Evolutionary conservation across 768 basidiomycete species (phyloP), one percentile per base, ranked within the genome.

Genomic region (Pleurotus giganteus): DNA sequence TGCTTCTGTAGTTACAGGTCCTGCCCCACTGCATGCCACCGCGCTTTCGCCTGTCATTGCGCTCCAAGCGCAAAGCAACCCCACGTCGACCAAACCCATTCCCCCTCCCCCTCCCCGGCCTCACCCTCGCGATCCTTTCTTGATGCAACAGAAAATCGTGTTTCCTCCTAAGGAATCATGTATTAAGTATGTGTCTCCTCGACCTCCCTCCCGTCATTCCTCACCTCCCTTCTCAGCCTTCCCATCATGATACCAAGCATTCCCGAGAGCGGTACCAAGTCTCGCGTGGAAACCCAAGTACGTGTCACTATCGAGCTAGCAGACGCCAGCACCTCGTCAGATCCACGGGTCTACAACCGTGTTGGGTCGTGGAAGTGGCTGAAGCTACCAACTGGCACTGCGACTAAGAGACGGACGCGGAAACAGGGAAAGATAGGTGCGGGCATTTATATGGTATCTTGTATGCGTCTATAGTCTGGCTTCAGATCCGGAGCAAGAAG

Each of bases 271-370:
- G 94, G 93, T 23, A 86, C 93, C 12, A 95, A 96, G 70, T 93
- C 90, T 44, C 83, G 94, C 29, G 94, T 96, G n/a, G 94, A 96
- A 69, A 96, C 94, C 2, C 94, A 96, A 75, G 86, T 96, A 46
- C 85, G 93, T 65, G 82, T 95, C 36, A 83, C 86, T 2, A 76
- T 96, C 34, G 89, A 93, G 64, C 75, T 92, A 46, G 88, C 88
- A 4, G 83, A 88, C 61, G 76, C 84, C 21, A 85, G 78, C 61
- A 81, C 85, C 4, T 77, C 81, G 1, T 75, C 77, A 6, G 82
- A 89, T 58, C 80, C 81, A 4, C 68, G 69, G 63, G 84, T 81
- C 59, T 91, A 91, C 61, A 86, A 90, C 61, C 82, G 84, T 34
- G 82, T 96, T 13, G 93, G 91, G n/a, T 88, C 85, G 4, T 96